Conservation (phyloP, 306 rosid species). For the Hippophae rhamnoides region DNA sequence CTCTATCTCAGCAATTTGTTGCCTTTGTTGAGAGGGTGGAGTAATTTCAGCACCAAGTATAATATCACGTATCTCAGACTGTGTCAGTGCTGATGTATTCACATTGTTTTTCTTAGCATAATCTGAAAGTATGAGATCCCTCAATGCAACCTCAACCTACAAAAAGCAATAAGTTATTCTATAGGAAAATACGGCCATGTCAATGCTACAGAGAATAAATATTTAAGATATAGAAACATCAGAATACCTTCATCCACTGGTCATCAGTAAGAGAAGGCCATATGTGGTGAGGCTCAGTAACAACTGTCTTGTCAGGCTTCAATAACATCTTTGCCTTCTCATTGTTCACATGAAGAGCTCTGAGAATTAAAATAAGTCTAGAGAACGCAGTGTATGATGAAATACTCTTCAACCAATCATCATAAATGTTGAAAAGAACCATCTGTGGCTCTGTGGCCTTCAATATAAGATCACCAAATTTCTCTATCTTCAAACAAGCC, state of each 20-base stretch:
- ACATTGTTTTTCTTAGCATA: constrained; percentile 98
- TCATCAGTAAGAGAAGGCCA: constrained; percentile 98
- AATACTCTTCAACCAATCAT: constrained; percentile 98
- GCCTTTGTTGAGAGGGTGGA: constrained; percentile 98
- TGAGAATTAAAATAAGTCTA: constrained; percentile 79
- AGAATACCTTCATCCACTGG: constrained; percentile 96
- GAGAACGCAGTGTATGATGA: constrained; percentile 98
- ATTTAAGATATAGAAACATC: not conserved
- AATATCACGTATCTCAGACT: constrained; percentile 96
- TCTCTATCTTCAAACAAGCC: constrained; percentile 95
- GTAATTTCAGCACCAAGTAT: constrained; percentile 99
- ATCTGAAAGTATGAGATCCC: constrained; percentile 95
- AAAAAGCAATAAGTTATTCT: constrained; percentile 11
- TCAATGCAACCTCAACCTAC: constrained; percentile 97
- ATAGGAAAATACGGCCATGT: not conserved
- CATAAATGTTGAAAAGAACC: constrained; percentile 98
- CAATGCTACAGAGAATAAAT: not conserved
- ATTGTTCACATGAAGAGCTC: constrained; percentile 95
- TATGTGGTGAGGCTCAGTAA: constrained; percentile 96
- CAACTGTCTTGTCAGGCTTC: constrained; percentile 87
- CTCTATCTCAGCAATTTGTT: constrained; percentile 98
- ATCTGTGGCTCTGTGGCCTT: constrained; percentile 99
- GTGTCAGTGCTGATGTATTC: constrained; percentile 92
- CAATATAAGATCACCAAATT: constrained; percentile 94
- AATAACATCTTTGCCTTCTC: constrained; percentile 97